These are phyloP conservation scores for Coemansia sp. DNA, from an alignment of 192 early-diverging fungal genomes.

Conservation along the genomic window DNA sequence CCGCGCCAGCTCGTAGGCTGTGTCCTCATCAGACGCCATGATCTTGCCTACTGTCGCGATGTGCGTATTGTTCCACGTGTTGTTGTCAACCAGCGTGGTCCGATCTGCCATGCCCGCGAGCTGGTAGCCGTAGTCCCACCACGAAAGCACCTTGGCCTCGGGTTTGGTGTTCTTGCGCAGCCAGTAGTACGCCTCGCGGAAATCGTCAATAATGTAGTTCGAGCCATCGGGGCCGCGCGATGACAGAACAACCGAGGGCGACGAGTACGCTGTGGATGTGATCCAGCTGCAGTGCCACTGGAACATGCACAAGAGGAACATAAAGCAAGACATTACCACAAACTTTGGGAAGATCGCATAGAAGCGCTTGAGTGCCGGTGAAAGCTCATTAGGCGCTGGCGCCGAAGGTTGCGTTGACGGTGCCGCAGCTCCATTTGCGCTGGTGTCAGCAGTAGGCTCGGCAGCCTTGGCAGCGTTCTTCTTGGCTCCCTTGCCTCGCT, in stretches of 20 bases:
- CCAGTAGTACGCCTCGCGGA: slow-evolving; percentile 99
- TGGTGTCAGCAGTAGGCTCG: neutral
- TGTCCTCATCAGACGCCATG: slow-evolving; percentile 88
- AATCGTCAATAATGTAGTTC: slow-evolving; percentile 97
- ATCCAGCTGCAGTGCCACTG: slow-evolving; percentile 99
- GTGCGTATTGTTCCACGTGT: slow-evolving; percentile 99
- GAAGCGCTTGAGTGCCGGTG: slow-evolving; percentile 20
- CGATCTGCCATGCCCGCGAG: slow-evolving; percentile 99
- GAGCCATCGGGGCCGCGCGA: slow-evolving; percentile 85
- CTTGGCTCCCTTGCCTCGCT: slow-evolving; percentile 16
- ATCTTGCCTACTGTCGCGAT: slow-evolving; percentile 97
- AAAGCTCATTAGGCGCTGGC: neutral
- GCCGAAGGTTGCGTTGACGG: neutral
- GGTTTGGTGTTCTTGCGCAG: slow-evolving; percentile 92
- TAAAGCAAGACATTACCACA: slow-evolving; percentile 63
- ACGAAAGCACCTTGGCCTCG: slow-evolving; percentile 94
- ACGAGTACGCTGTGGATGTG: slow-evolving; percentile 96
- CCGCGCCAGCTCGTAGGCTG: slow-evolving; percentile 86
- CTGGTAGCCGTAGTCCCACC: slow-evolving; percentile 99
- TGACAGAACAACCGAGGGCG: slow-evolving; percentile 96
- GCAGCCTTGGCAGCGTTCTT: slow-evolving; percentile 6
- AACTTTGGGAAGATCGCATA: slow-evolving; percentile 28
- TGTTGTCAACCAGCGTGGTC: slow-evolving; percentile 97
- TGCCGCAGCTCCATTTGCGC: neutral
- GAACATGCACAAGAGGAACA: slow-evolving; percentile 80